Percentiles rank a stretch among this genome's conserved stretches.
Evolutionary conservation across 164 flowering plant genomes (phyloP).

Genomic region (Taxillus chinensis): DNA sequence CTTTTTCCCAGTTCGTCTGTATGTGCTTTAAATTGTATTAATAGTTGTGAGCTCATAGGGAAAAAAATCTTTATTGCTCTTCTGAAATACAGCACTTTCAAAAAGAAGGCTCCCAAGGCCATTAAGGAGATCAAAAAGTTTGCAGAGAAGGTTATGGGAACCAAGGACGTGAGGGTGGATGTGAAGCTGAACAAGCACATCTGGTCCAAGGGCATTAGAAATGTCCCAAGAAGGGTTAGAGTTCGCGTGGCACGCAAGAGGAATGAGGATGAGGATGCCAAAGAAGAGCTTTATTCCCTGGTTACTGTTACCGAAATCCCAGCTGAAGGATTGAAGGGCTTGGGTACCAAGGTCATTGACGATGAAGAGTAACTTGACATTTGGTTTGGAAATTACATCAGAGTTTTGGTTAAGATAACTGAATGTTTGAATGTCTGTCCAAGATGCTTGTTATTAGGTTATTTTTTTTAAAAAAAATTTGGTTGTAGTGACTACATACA

Average conservation of each 20-base stretch:
- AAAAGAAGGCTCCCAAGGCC: conserved; percentile 74
- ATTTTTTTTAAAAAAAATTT: neutral
- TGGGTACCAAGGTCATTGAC: conserved; percentile 53
- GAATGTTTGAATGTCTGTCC: no score
- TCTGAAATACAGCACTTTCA: conserved; percentile 38
- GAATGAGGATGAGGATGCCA: conserved; percentile 68
- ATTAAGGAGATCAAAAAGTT: conserved; percentile 65
- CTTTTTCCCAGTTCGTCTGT: no score
- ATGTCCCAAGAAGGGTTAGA: conserved; percentile 58
- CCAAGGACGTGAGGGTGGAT: conserved; percentile 64
- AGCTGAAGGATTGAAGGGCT: conserved; percentile 41
- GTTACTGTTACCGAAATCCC: conserved; percentile 64
- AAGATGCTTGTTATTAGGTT: no score
- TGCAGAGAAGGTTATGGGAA: conserved; percentile 61
- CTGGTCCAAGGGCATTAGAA: conserved; percentile 59
- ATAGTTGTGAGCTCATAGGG: no score
- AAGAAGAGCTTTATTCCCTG: conserved; percentile 62
- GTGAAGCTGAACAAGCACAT: conserved; percentile 63
- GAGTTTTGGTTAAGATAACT: conserved; percentile 7
- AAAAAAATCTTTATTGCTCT: no score
- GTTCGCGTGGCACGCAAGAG: conserved; percentile 69
- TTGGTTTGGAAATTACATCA: conserved; percentile 2
- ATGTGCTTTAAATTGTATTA: no score
- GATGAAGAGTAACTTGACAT: conserved; percentile 33
- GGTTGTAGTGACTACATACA: neutral